Percentiles rank a stretch among this genome's conserved stretches.
These are phyloP conservation scores for Coemansia sp. DNA, from an alignment of 192 early-diverging fungal genomes.

Conservation along the genomic window DNA sequence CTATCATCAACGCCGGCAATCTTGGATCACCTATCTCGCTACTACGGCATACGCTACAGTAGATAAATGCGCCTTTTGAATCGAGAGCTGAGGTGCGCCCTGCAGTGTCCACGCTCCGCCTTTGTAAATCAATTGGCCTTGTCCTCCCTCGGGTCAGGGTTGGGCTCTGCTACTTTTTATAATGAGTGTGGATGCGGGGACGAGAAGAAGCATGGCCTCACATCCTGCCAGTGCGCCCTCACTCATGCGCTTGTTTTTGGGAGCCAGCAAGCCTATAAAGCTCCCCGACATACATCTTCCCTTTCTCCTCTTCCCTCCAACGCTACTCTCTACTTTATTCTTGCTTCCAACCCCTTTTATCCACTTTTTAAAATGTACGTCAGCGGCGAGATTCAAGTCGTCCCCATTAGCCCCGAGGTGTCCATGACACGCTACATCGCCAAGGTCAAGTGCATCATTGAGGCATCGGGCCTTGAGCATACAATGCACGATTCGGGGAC, in stretches of 20 bases:
- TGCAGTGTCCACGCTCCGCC: neutral
- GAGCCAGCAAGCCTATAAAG: neutral
- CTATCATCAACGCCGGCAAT: constrained; percentile 76
- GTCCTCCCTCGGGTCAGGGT: neutral
- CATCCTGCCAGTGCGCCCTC: neutral
- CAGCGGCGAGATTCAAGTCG: constrained; percentile 52
- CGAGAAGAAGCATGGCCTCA: neutral
- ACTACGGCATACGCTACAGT: constrained; percentile 48
- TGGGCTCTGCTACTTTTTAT: neutral
- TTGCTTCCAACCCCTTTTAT: neutral
- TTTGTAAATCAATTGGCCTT: neutral
- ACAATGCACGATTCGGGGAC: constrained; percentile 57
- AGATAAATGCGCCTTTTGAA: constrained; percentile 11
- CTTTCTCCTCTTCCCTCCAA: neutral
- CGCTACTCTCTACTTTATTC: neutral
- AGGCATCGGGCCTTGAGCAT: constrained; percentile 45
- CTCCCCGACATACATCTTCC: neutral
- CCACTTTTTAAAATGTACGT: constrained; percentile 30
- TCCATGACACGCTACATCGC: constrained; percentile 52
- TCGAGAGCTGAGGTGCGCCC: neutral
- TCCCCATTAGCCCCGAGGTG: constrained; percentile 37
- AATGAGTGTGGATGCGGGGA: neutral
- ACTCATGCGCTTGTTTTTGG: neutral
- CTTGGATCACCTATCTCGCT: constrained; percentile 73
- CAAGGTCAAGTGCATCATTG: constrained; percentile 40